Percentiles rank a stretch among this genome's conserved stretches.
phyloP scores from a whole-genome alignment of 148 eudicot genomes.

The Fagopyrum homotropicum region DNA sequence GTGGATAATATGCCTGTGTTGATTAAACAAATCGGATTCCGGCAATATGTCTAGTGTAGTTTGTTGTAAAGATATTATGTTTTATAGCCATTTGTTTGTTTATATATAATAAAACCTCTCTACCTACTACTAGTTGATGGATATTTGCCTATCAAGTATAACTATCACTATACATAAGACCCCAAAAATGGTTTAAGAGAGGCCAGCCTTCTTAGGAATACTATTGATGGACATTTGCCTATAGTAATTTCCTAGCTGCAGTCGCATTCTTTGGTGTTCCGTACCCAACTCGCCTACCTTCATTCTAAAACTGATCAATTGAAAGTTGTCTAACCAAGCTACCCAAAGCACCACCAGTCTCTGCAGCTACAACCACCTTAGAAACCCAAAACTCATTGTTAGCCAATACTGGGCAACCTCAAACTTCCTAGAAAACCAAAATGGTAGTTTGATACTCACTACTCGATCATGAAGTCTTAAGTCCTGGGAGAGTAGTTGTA shows the following conservation, averaged over 20 bases:
- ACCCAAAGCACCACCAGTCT: constrained; percentile 95
- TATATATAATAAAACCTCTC: background rate
- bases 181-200: background rate
- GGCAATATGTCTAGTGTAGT: too few species aligned
- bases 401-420: constrained; percentile 8
- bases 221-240: constrained; percentile 98
- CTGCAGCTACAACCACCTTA: constrained; percentile 99
- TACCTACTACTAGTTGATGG: background rate
- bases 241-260: constrained; percentile 89
- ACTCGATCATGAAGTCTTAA: constrained; percentile 92
- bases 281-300: constrained; percentile 94
- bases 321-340: constrained; percentile 98
- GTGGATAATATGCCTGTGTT: too few species aligned
- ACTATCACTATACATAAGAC: background rate
- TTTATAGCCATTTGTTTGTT: too few species aligned
- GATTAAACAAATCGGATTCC: too few species aligned
- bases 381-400: background rate
- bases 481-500: constrained; percentile 71
- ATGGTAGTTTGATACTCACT: constrained; percentile 42
- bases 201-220: constrained; percentile 83
- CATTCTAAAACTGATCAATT: constrained; percentile 97
- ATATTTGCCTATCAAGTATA: background rate
- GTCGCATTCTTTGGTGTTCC: constrained; percentile 97
- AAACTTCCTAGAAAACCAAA: background rate
- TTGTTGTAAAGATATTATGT: too few species aligned